These are phyloP conservation scores for Setomelanomma holmii DNA, from an alignment of 2,329 filamentous ascomycete species.

Conservation along the genomic window DNA sequence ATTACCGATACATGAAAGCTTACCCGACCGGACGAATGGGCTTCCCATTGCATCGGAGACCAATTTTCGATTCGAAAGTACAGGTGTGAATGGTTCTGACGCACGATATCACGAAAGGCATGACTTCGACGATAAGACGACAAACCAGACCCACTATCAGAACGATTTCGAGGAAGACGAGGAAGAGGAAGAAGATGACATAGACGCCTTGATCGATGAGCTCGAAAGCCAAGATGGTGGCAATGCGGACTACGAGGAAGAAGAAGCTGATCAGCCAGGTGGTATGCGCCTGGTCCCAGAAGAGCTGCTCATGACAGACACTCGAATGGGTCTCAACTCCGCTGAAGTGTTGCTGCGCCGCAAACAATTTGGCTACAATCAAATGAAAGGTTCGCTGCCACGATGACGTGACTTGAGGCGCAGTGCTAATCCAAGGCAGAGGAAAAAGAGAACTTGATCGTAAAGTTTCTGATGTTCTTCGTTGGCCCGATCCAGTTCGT, in stretches of 20 bases:
- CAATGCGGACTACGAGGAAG: constrained; percentile 69
- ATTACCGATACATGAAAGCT: neutral
- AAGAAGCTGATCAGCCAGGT: constrained; percentile 59
- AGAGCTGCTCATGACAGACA: constrained; percentile 79
- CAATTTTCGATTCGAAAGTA: neutral
- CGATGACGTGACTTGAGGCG: neutral
- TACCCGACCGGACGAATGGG: neutral
- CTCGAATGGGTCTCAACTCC: constrained; percentile 73
- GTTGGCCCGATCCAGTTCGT: constrained; percentile 91
- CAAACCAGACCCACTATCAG: constrained; percentile 1
- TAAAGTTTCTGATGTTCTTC: constrained; percentile 85
- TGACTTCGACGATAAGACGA: constrained; percentile 6
- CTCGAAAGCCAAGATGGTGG: constrained; percentile 82
- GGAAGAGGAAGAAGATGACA: constrained; percentile 81
- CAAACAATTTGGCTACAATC: constrained; percentile 81
- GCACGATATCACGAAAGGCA: constrained; percentile 4
- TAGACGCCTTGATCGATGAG: constrained; percentile 86
- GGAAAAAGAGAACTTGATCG: constrained; percentile 82
- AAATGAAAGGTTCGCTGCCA: constrained; percentile 69
- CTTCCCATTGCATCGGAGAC: neutral
- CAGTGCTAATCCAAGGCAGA: constrained; percentile 54
- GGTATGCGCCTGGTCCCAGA: constrained; percentile 71
- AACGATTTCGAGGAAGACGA: constrained; percentile 52
- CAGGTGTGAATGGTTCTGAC: neutral
- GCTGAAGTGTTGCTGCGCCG: constrained; percentile 69